These are phyloP conservation scores for Cetraspora pellucida DNA, from an alignment of 192 early-diverging fungal genomes.

Conservation along the genomic window DNA sequence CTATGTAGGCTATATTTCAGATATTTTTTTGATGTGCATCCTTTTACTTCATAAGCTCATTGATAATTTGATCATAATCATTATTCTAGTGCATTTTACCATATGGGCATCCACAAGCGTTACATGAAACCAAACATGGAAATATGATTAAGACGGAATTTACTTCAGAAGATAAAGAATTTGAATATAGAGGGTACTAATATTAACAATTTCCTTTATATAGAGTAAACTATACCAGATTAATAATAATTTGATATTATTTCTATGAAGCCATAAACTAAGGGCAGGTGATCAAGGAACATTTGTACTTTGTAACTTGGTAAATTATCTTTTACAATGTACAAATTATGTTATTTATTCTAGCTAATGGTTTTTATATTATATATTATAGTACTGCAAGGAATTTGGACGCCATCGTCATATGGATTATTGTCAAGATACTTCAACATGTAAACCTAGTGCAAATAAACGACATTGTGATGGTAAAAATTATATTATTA, in stretches of 20 bases:
- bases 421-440: constrained; percentile 33
- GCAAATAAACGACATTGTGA: constrained; percentile 16
- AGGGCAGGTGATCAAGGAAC: constrained; percentile 5
- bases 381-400: constrained; percentile 10
- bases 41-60: background rate
- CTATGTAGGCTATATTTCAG: background rate
- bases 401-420: constrained; percentile 28
- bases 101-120: background rate
- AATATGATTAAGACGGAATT: constrained; percentile 21
- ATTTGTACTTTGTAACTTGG: constrained; percentile 25
- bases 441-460: constrained; percentile 1
- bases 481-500: background rate
- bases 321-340: background rate
- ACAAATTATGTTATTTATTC: background rate
- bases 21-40: background rate
- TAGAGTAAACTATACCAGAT: background rate
- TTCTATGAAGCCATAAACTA: constrained; percentile 2
- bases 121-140: constrained; percentile 5
- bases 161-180: constrained; percentile 18
- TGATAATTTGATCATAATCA: no score
- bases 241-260: background rate
- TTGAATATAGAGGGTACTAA: constrained; percentile 20
- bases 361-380: background rate
- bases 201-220: background rate
- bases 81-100: constrained; percentile 16